These are phyloP conservation scores for Diplocarpon mali DNA, from an alignment of 2,329 filamentous ascomycete genomes.

Conservation along the genomic window DNA sequence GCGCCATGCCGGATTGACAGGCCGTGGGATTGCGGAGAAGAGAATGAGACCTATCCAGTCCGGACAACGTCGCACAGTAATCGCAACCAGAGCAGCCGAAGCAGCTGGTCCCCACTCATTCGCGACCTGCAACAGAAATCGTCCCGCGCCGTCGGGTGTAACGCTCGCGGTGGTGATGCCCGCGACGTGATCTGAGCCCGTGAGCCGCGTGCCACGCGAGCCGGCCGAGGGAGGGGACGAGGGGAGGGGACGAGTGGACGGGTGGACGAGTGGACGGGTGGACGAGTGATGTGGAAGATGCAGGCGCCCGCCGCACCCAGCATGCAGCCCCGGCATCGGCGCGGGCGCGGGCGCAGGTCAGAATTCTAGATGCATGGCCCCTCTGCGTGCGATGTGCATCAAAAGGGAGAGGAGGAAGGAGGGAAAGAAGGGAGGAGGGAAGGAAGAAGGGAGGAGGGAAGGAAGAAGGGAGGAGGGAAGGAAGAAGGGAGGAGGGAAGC, in stretches of 20 bases:
- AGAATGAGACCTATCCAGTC: neutral
- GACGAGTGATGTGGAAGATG: neutral
- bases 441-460: too few species aligned
- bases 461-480: too few species aligned
- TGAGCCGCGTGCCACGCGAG: too few species aligned
- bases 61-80: neutral
- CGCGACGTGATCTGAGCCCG: too few species aligned
- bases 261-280: too few species aligned
- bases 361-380: neutral
- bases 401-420: neutral
- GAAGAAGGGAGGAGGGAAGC: too few species aligned
- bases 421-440: too few species aligned
- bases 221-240: too few species aligned
- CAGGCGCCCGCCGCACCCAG: neutral
- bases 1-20: too few species aligned
- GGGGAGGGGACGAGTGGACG: too few species aligned
- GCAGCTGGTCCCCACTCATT: neutral
- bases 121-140: constrained; percentile 4
- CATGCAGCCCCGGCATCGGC: neutral
- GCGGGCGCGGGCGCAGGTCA: neutral
- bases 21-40: too few species aligned
- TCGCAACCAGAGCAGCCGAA: neutral
- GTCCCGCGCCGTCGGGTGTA: neutral
- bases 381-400: neutral
- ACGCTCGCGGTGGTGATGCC: too few species aligned